Percentiles rank a stretch among this genome's conserved stretches.
Evolutionary conservation across 352 stramenopile genomes (phyloP).

Genomic region (Salisapilia sapeloensis): DNA sequence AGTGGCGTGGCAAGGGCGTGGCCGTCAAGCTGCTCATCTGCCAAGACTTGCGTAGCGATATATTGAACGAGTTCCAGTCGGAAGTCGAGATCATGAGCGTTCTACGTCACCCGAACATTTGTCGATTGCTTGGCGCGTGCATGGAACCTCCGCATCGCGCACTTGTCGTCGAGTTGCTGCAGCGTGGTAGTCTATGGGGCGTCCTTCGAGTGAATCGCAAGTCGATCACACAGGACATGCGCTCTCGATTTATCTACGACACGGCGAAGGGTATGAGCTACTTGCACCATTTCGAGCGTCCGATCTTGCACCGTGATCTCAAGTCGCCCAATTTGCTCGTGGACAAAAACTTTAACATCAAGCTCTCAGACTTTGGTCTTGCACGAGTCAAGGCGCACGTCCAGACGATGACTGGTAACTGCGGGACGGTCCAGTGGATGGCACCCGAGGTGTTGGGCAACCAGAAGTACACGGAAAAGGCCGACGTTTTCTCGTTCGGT

Average conservation of each 20-base stretch:
- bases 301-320: conserved; percentile 74
- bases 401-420: conserved; percentile 78
- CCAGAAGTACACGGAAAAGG: conserved; percentile 83
- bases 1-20: conserved; percentile 44
- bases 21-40: conserved; percentile 52
- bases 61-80: conserved; percentile 45
- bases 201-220: conserved; percentile 59
- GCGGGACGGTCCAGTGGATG: conserved; percentile 60
- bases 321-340: conserved; percentile 76
- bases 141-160: conserved; percentile 86
- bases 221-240: conserved; percentile 34
- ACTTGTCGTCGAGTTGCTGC: conserved; percentile 87
- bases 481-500: conserved; percentile 80
- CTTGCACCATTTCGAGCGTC: conserved; percentile 62
- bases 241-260: conserved; percentile 46
- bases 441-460: conserved; percentile 62
- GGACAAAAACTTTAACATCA: conserved; percentile 71
- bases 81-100: conserved; percentile 66
- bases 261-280: conserved; percentile 75
- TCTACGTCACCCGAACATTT: conserved; percentile 92
- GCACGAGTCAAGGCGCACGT: conserved; percentile 64
- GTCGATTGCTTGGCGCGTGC: conserved; percentile 88
- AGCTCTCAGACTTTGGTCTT: conserved; percentile 76
- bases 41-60: conserved; percentile 40
- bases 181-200: conserved; percentile 85